Evolutionary conservation across 2,329 filamentous ascomycete genomes (phyloP).

Genomic region (Fusarium tricinctum): DNA sequence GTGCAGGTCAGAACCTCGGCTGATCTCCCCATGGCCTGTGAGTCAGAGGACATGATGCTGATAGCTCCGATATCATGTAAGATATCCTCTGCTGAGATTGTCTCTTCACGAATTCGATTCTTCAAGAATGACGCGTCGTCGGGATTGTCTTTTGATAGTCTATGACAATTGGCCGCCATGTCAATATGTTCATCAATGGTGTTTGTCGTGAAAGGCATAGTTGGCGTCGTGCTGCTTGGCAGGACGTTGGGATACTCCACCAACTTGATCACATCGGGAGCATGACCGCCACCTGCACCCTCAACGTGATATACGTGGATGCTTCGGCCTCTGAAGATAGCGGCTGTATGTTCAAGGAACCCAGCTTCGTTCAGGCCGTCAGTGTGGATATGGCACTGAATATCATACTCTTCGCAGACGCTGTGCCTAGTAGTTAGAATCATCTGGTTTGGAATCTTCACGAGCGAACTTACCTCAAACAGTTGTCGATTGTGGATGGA

Average conservation of each 20-base stretch:
- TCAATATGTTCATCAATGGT: background rate
- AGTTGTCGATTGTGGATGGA: background rate
- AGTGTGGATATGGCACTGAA: background rate
- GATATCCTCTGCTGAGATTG: background rate
- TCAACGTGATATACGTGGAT: background rate
- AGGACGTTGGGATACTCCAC: background rate
- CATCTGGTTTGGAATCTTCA: background rate
- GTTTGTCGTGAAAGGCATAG: background rate
- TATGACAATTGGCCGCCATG: background rate
- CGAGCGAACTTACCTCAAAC: background rate
- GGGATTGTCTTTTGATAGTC: background rate
- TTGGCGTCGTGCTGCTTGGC: background rate
- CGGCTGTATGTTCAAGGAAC: constrained; percentile 1
- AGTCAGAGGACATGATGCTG: background rate
- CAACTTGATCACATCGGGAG: background rate
- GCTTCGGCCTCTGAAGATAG: background rate
- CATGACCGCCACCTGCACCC: background rate
- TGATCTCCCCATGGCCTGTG: background rate
- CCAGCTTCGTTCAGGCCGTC: background rate
- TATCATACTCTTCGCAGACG: background rate
- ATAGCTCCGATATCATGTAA: background rate
- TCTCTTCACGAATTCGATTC: background rate
- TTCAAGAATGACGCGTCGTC: background rate
- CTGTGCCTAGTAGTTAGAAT: background rate
- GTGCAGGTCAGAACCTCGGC: background rate